Evolutionary conservation across 768 basidiomycete species (phyloP).

Genomic region (Tulasnella sp.): DNA sequence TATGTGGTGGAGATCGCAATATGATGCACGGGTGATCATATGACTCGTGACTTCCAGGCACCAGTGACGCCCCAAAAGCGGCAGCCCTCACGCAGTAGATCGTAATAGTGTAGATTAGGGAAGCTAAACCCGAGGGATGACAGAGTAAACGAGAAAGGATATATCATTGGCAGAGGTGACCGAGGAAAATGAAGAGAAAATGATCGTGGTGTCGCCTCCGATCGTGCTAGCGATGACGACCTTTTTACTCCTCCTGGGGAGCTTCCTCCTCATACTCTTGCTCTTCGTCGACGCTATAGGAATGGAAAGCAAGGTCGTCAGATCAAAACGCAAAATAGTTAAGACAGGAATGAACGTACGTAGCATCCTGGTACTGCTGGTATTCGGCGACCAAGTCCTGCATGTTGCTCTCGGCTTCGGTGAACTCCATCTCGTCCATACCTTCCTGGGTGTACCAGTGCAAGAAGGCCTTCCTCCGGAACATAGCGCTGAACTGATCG

Average conservation of each 20-base stretch:
- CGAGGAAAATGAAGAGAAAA: neutral
- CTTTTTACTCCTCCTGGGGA: constrained; percentile 36
- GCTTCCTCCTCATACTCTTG: constrained; percentile 81
- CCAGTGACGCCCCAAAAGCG: neutral
- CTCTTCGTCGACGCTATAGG: constrained; percentile 66
- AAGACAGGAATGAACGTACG: constrained; percentile 41
- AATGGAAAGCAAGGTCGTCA: neutral
- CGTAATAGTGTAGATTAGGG: neutral
- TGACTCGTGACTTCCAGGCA: neutral
- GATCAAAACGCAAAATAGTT: neutral
- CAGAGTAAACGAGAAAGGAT: neutral
- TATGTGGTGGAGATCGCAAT: neutral
- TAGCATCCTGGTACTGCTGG: constrained; percentile 92
- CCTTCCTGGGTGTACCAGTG: constrained; percentile 99
- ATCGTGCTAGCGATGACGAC: neutral
- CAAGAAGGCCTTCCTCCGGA: constrained; percentile 83
- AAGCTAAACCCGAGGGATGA: neutral
- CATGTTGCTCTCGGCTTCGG: constrained; percentile 99
- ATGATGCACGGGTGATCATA: neutral
- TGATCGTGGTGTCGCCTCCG: neutral
- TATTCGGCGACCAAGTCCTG: constrained; percentile 97
- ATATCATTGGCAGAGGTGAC: neutral
- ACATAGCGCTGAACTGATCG: constrained; percentile 66
- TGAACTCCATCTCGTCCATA: constrained; percentile 99
- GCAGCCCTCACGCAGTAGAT: neutral